Percentiles rank a stretch among this genome's conserved stretches.
These are phyloP conservation scores for Allomyces macrogynus DNA, from an alignment of 192 early-diverging fungal genomes.

Conservation along the genomic window DNA sequence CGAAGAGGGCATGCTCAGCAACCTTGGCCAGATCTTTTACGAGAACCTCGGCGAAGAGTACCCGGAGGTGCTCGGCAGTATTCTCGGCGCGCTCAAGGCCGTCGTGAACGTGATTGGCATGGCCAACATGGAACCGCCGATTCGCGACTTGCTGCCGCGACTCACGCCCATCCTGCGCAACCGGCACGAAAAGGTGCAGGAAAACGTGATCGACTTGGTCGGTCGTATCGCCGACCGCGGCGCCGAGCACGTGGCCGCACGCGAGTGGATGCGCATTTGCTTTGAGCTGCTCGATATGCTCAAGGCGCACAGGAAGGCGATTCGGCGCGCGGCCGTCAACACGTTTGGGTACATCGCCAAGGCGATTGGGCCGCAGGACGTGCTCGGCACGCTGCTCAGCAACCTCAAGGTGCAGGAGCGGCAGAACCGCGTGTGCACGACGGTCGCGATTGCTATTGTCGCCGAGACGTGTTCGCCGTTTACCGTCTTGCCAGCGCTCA, in stretches of 20 bases:
- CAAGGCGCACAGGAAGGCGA: slow-evolving; percentile 87
- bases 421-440: slow-evolving; percentile 98
- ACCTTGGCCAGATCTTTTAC: slow-evolving; percentile 81
- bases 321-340: slow-evolving; percentile 87
- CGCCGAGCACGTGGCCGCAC: slow-evolving; percentile 84
- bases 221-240: slow-evolving; percentile 97
- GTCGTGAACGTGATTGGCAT: slow-evolving; percentile 97
- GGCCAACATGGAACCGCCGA: slow-evolving; percentile 94
- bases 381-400: slow-evolving; percentile 87
- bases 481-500: slow-evolving; percentile 88
- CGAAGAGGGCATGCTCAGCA: slow-evolving; percentile 84
- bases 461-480: slow-evolving; percentile 96
- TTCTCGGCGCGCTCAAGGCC: slow-evolving; percentile 70
- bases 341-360: slow-evolving; percentile 99
- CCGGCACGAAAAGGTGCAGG: slow-evolving; percentile 87
- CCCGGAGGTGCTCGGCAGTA: slow-evolving; percentile 91
- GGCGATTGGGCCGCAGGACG: slow-evolving; percentile 98
- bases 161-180: slow-evolving; percentile 97
- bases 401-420: slow-evolving; percentile 98
- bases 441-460: slow-evolving; percentile 93
- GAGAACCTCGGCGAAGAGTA: slow-evolving; percentile 99
- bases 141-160: slow-evolving; percentile 87
- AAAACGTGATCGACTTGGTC: slow-evolving; percentile 71
- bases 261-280: slow-evolving; percentile 99
- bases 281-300: slow-evolving; percentile 94